Evolutionary conservation across 2,329 filamentous ascomycete species (phyloP).

Genomic region (Hymenotorrendiella dingleyae): DNA sequence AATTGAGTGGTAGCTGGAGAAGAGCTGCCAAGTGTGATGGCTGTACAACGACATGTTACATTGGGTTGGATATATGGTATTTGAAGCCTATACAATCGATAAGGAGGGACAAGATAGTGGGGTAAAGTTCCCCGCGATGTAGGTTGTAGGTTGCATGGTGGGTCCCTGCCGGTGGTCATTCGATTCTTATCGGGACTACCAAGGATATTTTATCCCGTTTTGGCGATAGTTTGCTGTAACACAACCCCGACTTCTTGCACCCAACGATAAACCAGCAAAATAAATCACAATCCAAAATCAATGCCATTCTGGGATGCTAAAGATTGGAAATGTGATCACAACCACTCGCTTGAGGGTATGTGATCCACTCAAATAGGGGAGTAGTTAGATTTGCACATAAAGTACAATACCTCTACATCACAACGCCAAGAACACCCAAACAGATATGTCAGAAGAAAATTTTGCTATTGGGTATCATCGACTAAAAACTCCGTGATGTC

Average conservation of each 20-base stretch:
- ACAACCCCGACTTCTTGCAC: no score
- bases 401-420: no score
- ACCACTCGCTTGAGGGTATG: no score
- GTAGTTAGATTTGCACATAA: no score
- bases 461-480: neutral
- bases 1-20: neutral
- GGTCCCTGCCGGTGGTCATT: constrained; percentile 11
- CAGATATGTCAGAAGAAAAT: neutral
- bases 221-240: constrained; percentile 16
- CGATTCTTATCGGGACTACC: constrained; percentile 18
- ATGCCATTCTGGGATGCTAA: neutral
- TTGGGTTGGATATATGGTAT: neutral
- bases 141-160: constrained; percentile 7
- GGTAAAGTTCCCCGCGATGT: constrained; percentile 2
- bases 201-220: constrained; percentile 25
- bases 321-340: neutral
- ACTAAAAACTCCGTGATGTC: neutral
- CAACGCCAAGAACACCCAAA: no score
- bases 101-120: neutral
- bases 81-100: neutral
- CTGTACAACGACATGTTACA: neutral
- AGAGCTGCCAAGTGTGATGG: neutral
- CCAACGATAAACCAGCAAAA: no score
- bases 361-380: no score
- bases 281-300: no score